Base-by-base conservation (phyloP, 352 stramenopile species). In the Phytopythium cucurbitacearum region DNA sequence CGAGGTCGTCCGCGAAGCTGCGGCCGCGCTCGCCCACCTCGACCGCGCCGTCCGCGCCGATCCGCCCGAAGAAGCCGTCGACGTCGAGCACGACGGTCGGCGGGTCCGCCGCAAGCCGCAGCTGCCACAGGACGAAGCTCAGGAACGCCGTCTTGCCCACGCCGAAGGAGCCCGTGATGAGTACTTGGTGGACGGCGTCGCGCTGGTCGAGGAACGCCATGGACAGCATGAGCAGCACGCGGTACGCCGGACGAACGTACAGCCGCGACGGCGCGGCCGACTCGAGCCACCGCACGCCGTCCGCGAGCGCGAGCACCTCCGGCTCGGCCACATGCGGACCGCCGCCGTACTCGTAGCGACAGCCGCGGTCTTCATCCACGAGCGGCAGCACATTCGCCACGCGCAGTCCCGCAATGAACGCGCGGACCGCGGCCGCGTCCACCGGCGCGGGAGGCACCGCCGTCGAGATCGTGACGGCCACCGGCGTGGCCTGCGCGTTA, bases 141-240 rank as follows among this genome's bases (percentile, higher is more conserved):
- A 80, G 52, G 42, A 76, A 80, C 40, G 55, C 68, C 11, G 64
- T 69, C 51, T 76, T 76, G 40, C 70, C 70, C 0, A 71, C 61
- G 44, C 70, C 67, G 12, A 54, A 57, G 15, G 70, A 67, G 6
- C 70, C 70, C 8, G 67, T 72, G 53, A 80, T 42, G 12, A 70
- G 44, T 1, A 75, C 50, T 4, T 69, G 54, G 44, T 68, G 52
- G 46, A 45, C 40, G 4, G 56, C 55, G 15, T 58, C 51, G 11
- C 57, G 28, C 15, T 68, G 57, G 12, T 69, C 56, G 11, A 71
- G 52, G 39, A 71, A 71, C 15, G 63, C 54, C 50, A 53, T 64
- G 28, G 59, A 45, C 42, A 71, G 44, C 38, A 71, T 48, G 16
- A 67, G 6, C 7, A 71, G 39, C 9, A 60, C 44, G 55, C 59